Evolutionary conservation across 345 rosid genomes (phyloP), one percentile per base, ranked within the genome.

Genomic region (Citrus unshiu): DNA sequence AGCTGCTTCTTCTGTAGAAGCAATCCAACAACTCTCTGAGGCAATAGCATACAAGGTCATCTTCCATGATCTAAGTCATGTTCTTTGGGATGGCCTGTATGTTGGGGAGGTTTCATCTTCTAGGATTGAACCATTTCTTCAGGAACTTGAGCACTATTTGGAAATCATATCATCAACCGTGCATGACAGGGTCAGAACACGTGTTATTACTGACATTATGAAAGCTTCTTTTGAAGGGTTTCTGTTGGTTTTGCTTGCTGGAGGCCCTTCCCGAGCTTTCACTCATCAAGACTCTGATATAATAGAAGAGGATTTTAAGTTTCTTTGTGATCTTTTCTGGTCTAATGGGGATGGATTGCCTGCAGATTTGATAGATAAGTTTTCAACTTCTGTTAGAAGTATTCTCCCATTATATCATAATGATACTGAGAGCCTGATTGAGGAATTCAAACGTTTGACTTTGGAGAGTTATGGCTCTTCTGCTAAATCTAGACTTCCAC

Each of bases 171-270:
- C 99, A 3, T 86, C 90, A 19, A 82, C 91, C 0, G 92, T 94
- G 75, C 95, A 94, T n/a, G 97, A 94, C 76, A 88, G 97, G 85
- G 95, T 91, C 72, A 86, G 95, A 58, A 91, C 99, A 18, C 91
- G 97, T 25, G 88, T 90, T 40, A 87, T 96, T 76, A 85, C 98
- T 19, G 97, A 93, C 81, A 76, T 94, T 70, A 94, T 94, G 99
- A 91, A 88, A 86, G 98, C 99, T 81, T 96, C 99, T 73, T 94
- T 91, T 27, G 99, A 94, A 25, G 98, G 99, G 58, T 89, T 96
- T 74, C 79, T 93, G 80, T 75, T 96, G 37, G 97, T 94, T 80
- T 84, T 96, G 85, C 97, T 96, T 13, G 98, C 98, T 0, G 98
- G 99, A 76, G 98, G 98, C 57, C 97, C 99, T 35, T 84, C 89